phyloP scores from a whole-genome alignment of 2,329 filamentous ascomycete species.

The Aspergillus sp. region DNA sequence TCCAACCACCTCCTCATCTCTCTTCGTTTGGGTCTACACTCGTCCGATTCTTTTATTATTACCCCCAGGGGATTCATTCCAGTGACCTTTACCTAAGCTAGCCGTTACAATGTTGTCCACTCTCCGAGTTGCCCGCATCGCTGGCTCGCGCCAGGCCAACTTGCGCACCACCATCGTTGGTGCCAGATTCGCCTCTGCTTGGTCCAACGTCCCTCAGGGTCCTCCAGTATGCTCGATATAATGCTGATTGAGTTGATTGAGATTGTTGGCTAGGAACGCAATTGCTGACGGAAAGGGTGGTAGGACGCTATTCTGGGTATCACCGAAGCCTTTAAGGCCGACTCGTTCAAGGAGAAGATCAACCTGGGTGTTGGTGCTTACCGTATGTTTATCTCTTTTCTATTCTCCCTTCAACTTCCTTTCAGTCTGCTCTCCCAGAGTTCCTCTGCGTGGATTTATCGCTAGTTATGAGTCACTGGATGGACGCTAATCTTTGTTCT shows the following conservation, averaged over 20 bases:
- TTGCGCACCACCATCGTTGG: constrained; percentile 35
- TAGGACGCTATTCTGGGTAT: constrained; percentile 51
- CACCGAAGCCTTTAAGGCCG: constrained; percentile 98
- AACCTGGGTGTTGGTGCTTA: constrained; percentile 98
- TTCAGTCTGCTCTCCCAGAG: not conserved
- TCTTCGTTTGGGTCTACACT: constrained; percentile 5
- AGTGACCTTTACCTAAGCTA: not conserved
- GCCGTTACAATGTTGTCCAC: constrained; percentile 40
- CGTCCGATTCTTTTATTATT: constrained; percentile 2
- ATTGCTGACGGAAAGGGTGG: constrained; percentile 19
- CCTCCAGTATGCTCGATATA: constrained; percentile 67
- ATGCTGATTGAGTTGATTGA: not conserved
- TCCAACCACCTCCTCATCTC: not conserved
- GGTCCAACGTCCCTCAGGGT: constrained; percentile 86
- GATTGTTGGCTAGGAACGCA: constrained; percentile 3
- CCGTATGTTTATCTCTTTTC: constrained; percentile 46
- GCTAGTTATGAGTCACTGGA: not conserved
- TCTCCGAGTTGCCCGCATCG: constrained; percentile 37
- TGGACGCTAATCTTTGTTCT: not conserved
- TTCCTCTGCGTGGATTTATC: not conserved
- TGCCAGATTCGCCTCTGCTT: constrained; percentile 66
- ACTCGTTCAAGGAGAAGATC: constrained; percentile 90
- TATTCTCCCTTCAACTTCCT: not conserved
- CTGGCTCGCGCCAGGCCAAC: constrained; percentile 33
- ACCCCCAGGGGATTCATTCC: constrained; percentile 1